Base-by-base conservation (phyloP, 495 filamentous ascomycete species). In the Trichoderma gamsii region DNA sequence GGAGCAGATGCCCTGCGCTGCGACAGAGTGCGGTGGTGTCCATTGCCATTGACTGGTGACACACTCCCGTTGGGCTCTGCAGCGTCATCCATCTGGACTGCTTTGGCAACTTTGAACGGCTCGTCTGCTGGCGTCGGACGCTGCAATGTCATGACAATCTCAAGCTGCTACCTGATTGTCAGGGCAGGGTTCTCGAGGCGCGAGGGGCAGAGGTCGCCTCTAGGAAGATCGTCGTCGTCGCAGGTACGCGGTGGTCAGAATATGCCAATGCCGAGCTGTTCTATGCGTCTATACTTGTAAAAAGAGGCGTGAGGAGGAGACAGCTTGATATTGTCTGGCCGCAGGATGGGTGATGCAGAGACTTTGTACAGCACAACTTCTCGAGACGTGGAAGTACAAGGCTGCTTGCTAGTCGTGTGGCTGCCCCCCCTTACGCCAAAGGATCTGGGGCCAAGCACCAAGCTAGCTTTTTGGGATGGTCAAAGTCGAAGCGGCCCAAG, bases 1-100 rank as follows among this genome's bases (percentile, higher is more conserved):
- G 84, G 83, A 35, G 76, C 82, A n/a, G 83, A 85, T 59, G 82
- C 76, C 61, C 84, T 85, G 73, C 83, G 82, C 56, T 77, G 70
- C 73, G 79, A 71, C 70, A 69, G 79, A 59, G 70, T 71, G 41
- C 72, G 73, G 41, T 71, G 70, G 27, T 69, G 68, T 64, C 70
- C 49, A 52, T 66, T 69, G 65, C 67, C 67, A 43, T 68, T 64
- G 56, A 46, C 38, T 59, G 27, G 4, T 32, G 23, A 12, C 25
- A 21, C n/a, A 3, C 9, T 25, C 23, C 70, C 72, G 35, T 32
- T 13, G 27, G 56, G 11, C 11, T 61, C 56, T 61, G 25, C 29
- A 32, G 23, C 56, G 13, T 61, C 27, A 61, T 13, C 12, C 56
- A 61, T 61, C 56, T 27, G 56, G 29, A 25, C 11, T 15, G 12